A percentile compares a stretch with the other conserved stretches of the same genome.
Evolutionary conservation across 768 basidiomycete genomes (phyloP).

Genomic region (Rhizopogon vesiculosus): DNA sequence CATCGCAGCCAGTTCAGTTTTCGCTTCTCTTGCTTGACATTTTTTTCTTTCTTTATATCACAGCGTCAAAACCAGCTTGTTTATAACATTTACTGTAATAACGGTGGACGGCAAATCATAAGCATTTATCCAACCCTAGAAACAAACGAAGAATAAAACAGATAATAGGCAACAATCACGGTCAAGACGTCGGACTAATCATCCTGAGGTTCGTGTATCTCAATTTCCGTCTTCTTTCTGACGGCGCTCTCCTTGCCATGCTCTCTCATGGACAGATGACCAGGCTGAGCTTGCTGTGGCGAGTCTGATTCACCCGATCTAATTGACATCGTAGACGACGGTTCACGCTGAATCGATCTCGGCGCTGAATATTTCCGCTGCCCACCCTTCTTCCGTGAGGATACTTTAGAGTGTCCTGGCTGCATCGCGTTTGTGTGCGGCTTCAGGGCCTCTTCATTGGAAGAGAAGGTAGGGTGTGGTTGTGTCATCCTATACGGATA

Average conservation of each 20-base stretch:
- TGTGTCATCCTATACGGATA: constrained; percentile 16
- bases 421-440: constrained; percentile 2
- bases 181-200: background rate
- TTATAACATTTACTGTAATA: background rate
- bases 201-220: background rate
- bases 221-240: constrained; percentile 21
- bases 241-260: constrained; percentile 18
- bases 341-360: constrained; percentile 11
- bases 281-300: background rate
- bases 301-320: constrained; percentile 15
- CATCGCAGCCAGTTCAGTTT: background rate
- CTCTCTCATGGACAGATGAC: constrained; percentile 14
- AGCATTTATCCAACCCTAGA: background rate
- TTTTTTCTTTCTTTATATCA: background rate
- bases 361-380: constrained; percentile 8
- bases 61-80: background rate
- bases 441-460: background rate
- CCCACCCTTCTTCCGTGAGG: background rate
- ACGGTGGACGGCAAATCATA: background rate
- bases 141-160: too few relatives aligned
- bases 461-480: constrained; percentile 1
- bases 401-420: constrained; percentile 2
- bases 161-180: too few relatives aligned
- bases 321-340: constrained; percentile 18
- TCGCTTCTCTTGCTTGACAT: background rate